These are phyloP conservation scores for Acanthamoeba culbertsoni DNA, from an alignment of 208 protist species.

Conservation along the genomic window DNA sequence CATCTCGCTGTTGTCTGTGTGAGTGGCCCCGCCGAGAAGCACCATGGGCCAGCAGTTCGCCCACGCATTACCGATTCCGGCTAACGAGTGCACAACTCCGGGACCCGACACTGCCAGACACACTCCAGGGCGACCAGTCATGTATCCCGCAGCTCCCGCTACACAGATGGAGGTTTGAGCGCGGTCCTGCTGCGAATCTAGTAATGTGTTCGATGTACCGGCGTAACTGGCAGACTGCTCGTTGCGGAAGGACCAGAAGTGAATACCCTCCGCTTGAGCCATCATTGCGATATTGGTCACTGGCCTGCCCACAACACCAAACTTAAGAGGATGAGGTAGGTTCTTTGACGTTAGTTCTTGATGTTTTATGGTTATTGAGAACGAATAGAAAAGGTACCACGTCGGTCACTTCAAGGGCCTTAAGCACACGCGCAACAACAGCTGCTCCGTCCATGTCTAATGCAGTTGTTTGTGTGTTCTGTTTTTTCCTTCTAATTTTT, in stretches of 20 bases:
- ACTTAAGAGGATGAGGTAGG: not conserved
- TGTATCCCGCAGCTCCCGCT: slow-evolving; percentile 64
- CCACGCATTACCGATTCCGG: slow-evolving; percentile 61
- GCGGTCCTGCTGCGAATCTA: not conserved
- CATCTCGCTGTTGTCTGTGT: not conserved
- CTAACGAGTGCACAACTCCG: slow-evolving; percentile 64
- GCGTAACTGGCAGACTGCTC: slow-evolving; percentile 51
- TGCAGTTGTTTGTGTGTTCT: not conserved
- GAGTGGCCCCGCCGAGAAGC: slow-evolving; percentile 50
- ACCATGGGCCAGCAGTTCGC: slow-evolving; percentile 73
- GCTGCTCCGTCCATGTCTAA: slow-evolving; percentile 33
- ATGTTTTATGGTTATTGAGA: not conserved
- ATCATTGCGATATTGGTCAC: slow-evolving; percentile 53
- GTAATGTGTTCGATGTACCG: not conserved
- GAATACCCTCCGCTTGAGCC: slow-evolving; percentile 49
- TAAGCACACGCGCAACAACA: not conserved
- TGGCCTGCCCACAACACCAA: slow-evolving; percentile 49
- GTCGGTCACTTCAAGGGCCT: slow-evolving; percentile 16
- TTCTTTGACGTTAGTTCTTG: not conserved
- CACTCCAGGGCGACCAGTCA: slow-evolving; percentile 61
- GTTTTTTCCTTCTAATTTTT: not conserved
- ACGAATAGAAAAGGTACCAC: not conserved
- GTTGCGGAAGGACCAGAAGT: slow-evolving; percentile 53
- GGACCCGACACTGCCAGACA: slow-evolving; percentile 55
- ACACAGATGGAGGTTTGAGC: too few relatives aligned